Percentiles rank a stretch among this genome's conserved stretches.
phyloP scores from a whole-genome alignment of 2,329 filamentous ascomycete species.

The Talaromyces sp. region DNA sequence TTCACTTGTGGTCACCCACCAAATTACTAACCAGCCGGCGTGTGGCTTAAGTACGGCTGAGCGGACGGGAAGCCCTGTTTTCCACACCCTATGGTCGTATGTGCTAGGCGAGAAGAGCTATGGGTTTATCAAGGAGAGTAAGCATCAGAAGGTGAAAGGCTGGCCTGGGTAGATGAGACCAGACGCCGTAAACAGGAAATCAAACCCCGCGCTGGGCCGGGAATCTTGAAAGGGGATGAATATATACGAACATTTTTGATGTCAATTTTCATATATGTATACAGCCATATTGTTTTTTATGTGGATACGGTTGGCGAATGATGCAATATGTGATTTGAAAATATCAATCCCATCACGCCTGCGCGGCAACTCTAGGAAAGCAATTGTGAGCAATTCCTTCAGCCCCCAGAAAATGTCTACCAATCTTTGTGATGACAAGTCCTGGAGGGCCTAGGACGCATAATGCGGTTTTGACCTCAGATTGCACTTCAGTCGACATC shows the following conservation, averaged over 20 bases:
- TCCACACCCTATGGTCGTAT: conserved; percentile 3
- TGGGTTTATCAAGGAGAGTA: neutral
- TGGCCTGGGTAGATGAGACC: neutral
- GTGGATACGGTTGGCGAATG: conserved; percentile 21
- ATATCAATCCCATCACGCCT: conserved; percentile 21
- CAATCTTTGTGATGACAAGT: conserved; percentile 12
- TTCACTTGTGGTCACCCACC: conserved; percentile 1
- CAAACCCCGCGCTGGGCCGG: neutral
- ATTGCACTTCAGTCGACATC: neutral
- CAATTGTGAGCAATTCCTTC: conserved; percentile 16
- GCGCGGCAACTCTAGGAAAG: conserved; percentile 21
- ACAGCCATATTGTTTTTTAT: too few species aligned
- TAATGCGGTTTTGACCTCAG: neutral
- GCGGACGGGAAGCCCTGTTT: conserved; percentile 1
- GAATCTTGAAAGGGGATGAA: neutral
- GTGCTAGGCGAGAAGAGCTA: neutral
- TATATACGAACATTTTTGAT: neutral
- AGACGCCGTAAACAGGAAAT: neutral
- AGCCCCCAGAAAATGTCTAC: neutral
- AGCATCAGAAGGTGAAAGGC: neutral
- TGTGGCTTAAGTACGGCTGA: conserved; percentile 3
- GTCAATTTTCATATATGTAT: neutral
- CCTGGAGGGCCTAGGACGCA: conserved; percentile 5
- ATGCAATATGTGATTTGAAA: conserved; percentile 22
- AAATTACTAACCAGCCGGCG: neutral